Conservation (phyloP, 176 grass and related monocot genomes). For the Carex littledalei region DNA sequence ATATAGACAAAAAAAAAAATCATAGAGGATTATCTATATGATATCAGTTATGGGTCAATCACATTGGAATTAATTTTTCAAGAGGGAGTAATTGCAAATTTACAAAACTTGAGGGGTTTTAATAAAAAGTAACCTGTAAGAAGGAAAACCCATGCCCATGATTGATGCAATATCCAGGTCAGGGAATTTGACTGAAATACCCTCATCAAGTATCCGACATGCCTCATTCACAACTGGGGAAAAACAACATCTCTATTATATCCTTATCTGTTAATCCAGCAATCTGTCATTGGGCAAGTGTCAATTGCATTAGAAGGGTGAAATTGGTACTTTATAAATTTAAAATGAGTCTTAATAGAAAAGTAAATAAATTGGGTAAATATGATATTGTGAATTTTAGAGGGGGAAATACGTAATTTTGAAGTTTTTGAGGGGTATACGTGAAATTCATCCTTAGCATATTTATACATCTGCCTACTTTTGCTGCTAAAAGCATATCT, state of each 20-base stretch:
- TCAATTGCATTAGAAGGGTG: neutral
- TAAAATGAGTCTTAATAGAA: too few relatives aligned
- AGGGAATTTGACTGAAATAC: conserved; percentile 67
- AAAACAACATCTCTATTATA: conserved; percentile 69
- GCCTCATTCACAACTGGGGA: conserved; percentile 86
- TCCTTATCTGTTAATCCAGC: conserved; percentile 61
- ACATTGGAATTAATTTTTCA: neutral
- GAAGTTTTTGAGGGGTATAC: too few relatives aligned
- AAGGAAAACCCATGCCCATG: conserved; percentile 87
- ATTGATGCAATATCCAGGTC: conserved; percentile 81
- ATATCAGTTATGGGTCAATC: neutral
- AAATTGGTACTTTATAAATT: too few relatives aligned
- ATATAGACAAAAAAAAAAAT: neutral
- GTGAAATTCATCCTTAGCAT: too few relatives aligned
- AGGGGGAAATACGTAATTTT: too few relatives aligned
- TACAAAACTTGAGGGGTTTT: neutral
- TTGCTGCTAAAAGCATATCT: neutral
- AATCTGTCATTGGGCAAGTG: conserved; percentile 27
- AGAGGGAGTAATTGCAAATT: neutral
- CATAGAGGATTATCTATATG: too few relatives aligned
- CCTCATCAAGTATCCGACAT: conserved; percentile 71
- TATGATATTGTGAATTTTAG: too few relatives aligned
- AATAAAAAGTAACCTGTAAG: conserved; percentile 51
- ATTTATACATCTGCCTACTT: neutral
- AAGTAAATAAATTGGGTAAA: too few relatives aligned